Evolutionary conservation across 2,329 filamentous ascomycete genomes (phyloP), one percentile per base, ranked within the genome.

Genomic region (Trichophyton equinum): DNA sequence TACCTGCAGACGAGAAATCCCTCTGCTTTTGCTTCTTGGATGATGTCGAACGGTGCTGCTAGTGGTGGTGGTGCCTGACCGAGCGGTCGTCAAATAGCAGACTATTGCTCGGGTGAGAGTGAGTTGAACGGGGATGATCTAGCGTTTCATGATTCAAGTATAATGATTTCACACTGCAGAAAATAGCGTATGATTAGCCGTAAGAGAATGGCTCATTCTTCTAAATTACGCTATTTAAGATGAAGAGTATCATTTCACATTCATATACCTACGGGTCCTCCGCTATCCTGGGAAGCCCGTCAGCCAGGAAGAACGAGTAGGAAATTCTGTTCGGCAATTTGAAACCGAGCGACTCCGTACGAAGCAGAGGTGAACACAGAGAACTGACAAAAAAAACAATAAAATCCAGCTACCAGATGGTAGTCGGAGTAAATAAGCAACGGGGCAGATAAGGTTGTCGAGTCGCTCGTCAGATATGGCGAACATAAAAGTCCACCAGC

Each of bases 1-100:
- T 96, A 91, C 69, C 80, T 97, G 68, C 94, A 99, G 75, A 97
- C 94, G 0, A 83, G 94, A 64, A 97, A 96, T 70, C 81, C 90
- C 58, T 82, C 84, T 9, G 79, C 79, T 0, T 85, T 87, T 69
- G 77, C 77, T 1, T 69, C 73, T 13, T 85, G 82, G 73, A 71
- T 85, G 9, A 20, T 51, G 25, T 49, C 53, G 11, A 57, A 62
- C 49, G 59, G 57, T 4, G 60, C 59, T 2, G 20, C 13, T 9
- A 44, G 56, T 5, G 51, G 55, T 27, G 62, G 55, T 3, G 60
- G 55, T 11, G 44, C 44, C 11, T 47, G 40, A 47, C 3, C 33
- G 25, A 47, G 11, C 7, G 44, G 5, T 1, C 30, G 33, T n/a
- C 51, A 36, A 27, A 33, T 30, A 15, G 25, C 9, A 20, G 44